phyloP scores from a whole-genome alignment of 1,284 basidiomycete species.

The Earliella scabrosa region DNA sequence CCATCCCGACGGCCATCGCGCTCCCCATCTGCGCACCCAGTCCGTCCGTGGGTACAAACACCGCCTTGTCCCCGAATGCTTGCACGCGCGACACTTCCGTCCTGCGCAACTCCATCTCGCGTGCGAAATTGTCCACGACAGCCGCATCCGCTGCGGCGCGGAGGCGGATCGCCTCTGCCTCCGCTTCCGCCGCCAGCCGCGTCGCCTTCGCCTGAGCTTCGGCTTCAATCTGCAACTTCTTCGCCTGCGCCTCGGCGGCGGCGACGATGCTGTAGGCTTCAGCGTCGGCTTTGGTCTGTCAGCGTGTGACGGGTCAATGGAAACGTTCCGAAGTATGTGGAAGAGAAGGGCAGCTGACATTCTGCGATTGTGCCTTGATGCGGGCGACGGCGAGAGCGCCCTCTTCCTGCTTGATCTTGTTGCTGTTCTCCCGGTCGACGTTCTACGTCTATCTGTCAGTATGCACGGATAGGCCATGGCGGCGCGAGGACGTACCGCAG shows the following conservation, averaged over 20 bases:
- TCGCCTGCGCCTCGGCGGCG: slow-evolving; percentile 74
- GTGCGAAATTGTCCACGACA: slow-evolving; percentile 68
- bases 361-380: slow-evolving; percentile 71
- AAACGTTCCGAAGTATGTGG: neutral
- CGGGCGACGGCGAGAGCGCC: slow-evolving; percentile 74
- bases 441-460: slow-evolving; percentile 46
- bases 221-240: slow-evolving; percentile 71
- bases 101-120: slow-evolving; percentile 73
- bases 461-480: neutral
- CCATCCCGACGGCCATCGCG: slow-evolving; percentile 67
- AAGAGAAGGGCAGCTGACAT: slow-evolving; percentile 41
- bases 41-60: slow-evolving; percentile 72
- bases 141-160: slow-evolving; percentile 65
- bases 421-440: slow-evolving; percentile 83
- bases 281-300: slow-evolving; percentile 68
- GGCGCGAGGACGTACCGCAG: slow-evolving; percentile 57
- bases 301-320: neutral
- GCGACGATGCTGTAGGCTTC: slow-evolving; percentile 75
- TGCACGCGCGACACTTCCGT: slow-evolving; percentile 64
- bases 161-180: slow-evolving; percentile 68
- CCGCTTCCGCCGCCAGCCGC: slow-evolving; percentile 70
- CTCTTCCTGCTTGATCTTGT: slow-evolving; percentile 83
- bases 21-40: slow-evolving; percentile 59
- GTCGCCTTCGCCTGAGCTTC: slow-evolving; percentile 76
- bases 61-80: slow-evolving; percentile 70